phyloP scores from a whole-genome alignment of 345 rosid genomes.

The Excoecaria cochinchinensis region DNA sequence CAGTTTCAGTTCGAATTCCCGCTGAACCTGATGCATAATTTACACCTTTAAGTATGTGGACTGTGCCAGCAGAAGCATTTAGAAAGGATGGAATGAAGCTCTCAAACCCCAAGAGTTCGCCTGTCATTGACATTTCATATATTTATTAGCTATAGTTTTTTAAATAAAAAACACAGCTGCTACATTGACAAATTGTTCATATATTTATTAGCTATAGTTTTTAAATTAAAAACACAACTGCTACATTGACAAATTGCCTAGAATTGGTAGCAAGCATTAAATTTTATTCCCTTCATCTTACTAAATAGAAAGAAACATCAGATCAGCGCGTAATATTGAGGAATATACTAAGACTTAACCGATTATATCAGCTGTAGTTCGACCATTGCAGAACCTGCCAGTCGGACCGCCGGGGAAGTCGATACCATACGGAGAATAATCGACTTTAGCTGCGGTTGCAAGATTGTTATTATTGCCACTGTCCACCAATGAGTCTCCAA shows the following conservation, averaged over 20 bases:
- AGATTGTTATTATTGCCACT: slow-evolving; percentile 21
- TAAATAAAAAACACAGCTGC: too few relatives aligned
- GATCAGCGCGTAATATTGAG: too few relatives aligned
- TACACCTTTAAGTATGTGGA: slow-evolving; percentile 15
- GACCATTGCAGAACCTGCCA: slow-evolving; percentile 21
- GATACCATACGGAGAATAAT: slow-evolving; percentile 17
- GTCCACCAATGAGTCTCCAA: slow-evolving; percentile 24
- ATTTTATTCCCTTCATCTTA: neutral
- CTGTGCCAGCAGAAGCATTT: neutral
- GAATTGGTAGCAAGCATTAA: too few relatives aligned
- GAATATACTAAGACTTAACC: neutral
- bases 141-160: neutral
- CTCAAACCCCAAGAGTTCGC: slow-evolving; percentile 11
- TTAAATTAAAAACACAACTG: too few relatives aligned
- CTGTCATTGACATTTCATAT: neutral
- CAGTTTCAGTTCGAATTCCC: slow-evolving; percentile 19
- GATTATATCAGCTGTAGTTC: slow-evolving; percentile 15
- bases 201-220: too few relatives aligned
- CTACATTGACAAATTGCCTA: too few relatives aligned
- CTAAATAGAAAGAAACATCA: neutral
- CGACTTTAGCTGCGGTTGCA: slow-evolving; percentile 7
- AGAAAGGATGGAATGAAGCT: slow-evolving; percentile 14
- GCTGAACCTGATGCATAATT: slow-evolving; percentile 23
- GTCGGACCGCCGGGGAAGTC: slow-evolving; percentile 23
- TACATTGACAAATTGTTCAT: too few relatives aligned